Evolutionary conservation across 2,329 filamentous ascomycete species (phyloP).

Genomic region (Atkinsonella hypoxylon): DNA sequence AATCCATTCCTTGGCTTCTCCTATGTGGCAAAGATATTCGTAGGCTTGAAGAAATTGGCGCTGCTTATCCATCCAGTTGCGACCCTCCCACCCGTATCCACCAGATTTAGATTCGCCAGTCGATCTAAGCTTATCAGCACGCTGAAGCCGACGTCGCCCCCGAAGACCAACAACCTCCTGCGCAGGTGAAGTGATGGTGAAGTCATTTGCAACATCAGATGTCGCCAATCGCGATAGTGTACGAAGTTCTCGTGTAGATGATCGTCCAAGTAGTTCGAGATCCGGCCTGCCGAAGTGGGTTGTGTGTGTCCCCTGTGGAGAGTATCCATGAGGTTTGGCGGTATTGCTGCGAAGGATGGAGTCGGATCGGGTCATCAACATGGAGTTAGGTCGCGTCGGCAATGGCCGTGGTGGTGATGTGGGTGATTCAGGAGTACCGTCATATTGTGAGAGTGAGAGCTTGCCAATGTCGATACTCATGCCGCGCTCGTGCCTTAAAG

Average conservation of each 20-base stretch:
- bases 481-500: slow-evolving; percentile 39
- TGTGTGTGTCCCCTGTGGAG: slow-evolving; percentile 22
- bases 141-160: slow-evolving; percentile 72
- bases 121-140: slow-evolving; percentile 43
- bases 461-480: slow-evolving; percentile 53
- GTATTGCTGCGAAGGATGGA: slow-evolving; percentile 29
- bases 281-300: slow-evolving; percentile 53
- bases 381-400: slow-evolving; percentile 44
- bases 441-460: slow-evolving; percentile 35
- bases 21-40: slow-evolving; percentile 97
- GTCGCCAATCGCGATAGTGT: slow-evolving; percentile 76
- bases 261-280: slow-evolving; percentile 71
- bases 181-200: slow-evolving; percentile 62
- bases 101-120: slow-evolving; percentile 34
- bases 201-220: slow-evolving; percentile 63
- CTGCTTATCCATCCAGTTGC: slow-evolving; percentile 99
- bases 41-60: slow-evolving; percentile 93
- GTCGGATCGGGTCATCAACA: slow-evolving; percentile 48
- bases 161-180: slow-evolving; percentile 83
- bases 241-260: slow-evolving; percentile 79
- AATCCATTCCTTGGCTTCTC: slow-evolving; percentile 98
- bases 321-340: slow-evolving; percentile 18
- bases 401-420: slow-evolving; percentile 30
- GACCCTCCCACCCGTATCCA: slow-evolving; percentile 62
- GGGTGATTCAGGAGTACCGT: slow-evolving; percentile 26